phyloP scores from a whole-genome alignment of 2,329 filamentous ascomycete genomes.

The Fusarium sp. region DNA sequence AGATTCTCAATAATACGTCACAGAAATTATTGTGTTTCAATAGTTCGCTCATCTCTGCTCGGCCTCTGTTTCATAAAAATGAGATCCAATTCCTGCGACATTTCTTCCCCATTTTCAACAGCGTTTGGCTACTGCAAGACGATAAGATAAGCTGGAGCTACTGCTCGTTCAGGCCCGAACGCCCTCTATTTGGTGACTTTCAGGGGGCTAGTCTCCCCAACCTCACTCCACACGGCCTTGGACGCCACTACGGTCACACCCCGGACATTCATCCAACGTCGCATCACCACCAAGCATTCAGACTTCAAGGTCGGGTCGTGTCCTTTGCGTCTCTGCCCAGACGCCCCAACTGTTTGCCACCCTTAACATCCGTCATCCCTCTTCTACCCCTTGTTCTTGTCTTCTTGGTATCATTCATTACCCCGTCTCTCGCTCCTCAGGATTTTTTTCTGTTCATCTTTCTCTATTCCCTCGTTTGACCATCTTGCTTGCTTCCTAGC shows the following conservation, averaged over 20 bases:
- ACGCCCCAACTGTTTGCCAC: constrained; percentile 44
- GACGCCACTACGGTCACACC: constrained; percentile 32
- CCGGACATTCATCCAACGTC: constrained; percentile 24
- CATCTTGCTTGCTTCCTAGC: constrained; percentile 15
- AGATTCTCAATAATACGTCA: not conserved
- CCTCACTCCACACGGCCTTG: constrained; percentile 25
- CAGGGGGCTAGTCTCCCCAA: constrained; percentile 32
- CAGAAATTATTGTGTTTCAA: constrained; percentile 28
- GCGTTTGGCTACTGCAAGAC: constrained; percentile 19
- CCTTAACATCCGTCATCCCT: constrained; percentile 39
- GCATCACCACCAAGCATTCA: constrained; percentile 27
- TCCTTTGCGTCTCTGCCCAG: constrained; percentile 19
- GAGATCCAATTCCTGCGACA: constrained; percentile 28
- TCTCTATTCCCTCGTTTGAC: constrained; percentile 13
- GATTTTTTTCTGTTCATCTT: constrained; percentile 2
- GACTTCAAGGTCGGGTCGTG: constrained; percentile 20
- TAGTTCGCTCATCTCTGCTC: constrained; percentile 23
- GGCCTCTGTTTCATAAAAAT: constrained; percentile 39
- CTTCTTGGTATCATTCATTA: constrained; percentile 41
- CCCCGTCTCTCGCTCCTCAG: constrained; percentile 38
- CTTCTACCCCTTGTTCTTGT: constrained; percentile 38
- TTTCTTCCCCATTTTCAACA: constrained; percentile 2
- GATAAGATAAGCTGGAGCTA: constrained; percentile 40
- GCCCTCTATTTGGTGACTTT: constrained; percentile 27
- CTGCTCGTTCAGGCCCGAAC: constrained; percentile 25